phyloP scores from a whole-genome alignment of 805 yeast genomes.

The Suhomyces prunicola region DNA sequence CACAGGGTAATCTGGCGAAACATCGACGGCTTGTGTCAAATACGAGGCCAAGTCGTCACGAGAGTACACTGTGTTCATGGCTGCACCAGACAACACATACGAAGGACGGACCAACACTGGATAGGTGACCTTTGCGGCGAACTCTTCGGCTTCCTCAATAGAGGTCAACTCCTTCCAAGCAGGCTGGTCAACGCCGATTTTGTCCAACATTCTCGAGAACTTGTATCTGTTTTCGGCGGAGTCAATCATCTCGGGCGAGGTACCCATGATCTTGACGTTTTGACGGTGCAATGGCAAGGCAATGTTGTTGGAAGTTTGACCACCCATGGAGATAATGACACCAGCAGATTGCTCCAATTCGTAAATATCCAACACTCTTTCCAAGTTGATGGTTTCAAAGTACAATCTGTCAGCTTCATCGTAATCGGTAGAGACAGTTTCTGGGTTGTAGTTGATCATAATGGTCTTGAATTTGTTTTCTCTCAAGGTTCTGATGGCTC shows the following conservation, averaged over 20 bases:
- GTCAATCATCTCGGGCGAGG: conserved; percentile 97
- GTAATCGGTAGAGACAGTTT: conserved; percentile 97
- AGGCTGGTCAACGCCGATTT: conserved; percentile 96
- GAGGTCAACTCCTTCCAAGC: conserved; percentile 98
- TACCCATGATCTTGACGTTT: conserved; percentile 92
- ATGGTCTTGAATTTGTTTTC: conserved; percentile 84
- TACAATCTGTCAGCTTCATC: conserved; percentile 97
- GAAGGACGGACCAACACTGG: conserved; percentile 98
- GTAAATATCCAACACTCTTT: conserved; percentile 91
- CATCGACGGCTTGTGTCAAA: conserved; percentile 92
- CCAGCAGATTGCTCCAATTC: conserved; percentile 88
- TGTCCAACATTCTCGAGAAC: conserved; percentile 95
- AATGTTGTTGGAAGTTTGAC: conserved; percentile 96
- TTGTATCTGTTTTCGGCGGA: conserved; percentile 97
- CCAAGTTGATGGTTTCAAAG: conserved; percentile 92
- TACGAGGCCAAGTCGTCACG: conserved; percentile 83
- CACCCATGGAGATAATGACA: conserved; percentile 97
- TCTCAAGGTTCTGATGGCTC: conserved; percentile 91
- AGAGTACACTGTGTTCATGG: conserved; percentile 95
- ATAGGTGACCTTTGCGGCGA: conserved; percentile 86
- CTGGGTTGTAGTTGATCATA: conserved; percentile 98
- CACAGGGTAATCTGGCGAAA: conserved; percentile 96
- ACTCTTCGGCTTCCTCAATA: conserved; percentile 84
- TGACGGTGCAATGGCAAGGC: conserved; percentile 91
- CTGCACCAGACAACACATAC: conserved; percentile 96